Base-by-base conservation (phyloP, 208 protist genomes). In the Trypanosoma melophagium region DNA sequence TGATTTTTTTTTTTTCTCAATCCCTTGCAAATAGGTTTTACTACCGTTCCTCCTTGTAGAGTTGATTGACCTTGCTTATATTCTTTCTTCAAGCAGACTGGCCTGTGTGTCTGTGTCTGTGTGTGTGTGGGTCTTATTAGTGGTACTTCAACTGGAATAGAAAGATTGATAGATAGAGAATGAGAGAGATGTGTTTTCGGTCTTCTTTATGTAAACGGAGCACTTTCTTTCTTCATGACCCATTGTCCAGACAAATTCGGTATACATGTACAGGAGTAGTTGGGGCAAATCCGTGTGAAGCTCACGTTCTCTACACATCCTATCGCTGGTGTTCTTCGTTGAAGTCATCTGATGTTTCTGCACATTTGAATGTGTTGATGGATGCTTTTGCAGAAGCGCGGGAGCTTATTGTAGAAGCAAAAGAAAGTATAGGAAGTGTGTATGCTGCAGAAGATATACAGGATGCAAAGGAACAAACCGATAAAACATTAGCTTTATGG, bases 361-460 rank as follows among this genome's bases (percentile, higher is more conserved):
- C 67, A 7, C 73, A 77, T 40, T 42, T 94, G 19, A 77, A 76
- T 25, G 80, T 83, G 14, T 52, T 90, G 25, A 84, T 85, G 71
- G 85, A 91, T 1, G 59, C 60, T 2, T 91, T 91, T 63, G 76
- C 60, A 1, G 85, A 94, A 64, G 77, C 88, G 3, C 72, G 83
- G 1, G 85, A 86, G 60, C 71, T 94, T 14, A 90, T 90, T 31
- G 59, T 60, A 16, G 88, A 94, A 35, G 77, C 88, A 0, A 73
- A 68, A 25, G 88, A 94, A 19, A 90, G 81, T 25, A 66, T 79
- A 5, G 85, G 88, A 35, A 87, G 83, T 14, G 82, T 80, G 0
- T 94, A 94, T 65, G 88, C 83, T 47, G 51, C 55, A 12, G 88
- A 91, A 3, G 88, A 94, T 54, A 80, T 91, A 21, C 69, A 88